A percentile compares a stretch with the other conserved stretches of the same genome.
Conservation (phyloP, 1,139 yeast genomes). For the Kurtzmaniella natalensis region DNA sequence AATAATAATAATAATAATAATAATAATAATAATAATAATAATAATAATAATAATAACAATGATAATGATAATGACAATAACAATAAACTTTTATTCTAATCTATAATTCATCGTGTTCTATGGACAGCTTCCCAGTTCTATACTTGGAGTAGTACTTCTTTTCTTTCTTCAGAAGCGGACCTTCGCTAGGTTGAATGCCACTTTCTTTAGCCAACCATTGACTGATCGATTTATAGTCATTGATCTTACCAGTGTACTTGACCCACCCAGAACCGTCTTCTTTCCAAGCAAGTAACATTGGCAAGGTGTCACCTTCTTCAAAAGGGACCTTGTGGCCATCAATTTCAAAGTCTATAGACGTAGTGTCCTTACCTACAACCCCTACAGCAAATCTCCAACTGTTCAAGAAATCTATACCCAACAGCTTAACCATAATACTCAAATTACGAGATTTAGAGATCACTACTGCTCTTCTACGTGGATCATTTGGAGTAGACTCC, state of each 20-base stretch:
- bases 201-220: conserved; percentile 32
- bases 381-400: conserved; percentile 27
- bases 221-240: conserved; percentile 27
- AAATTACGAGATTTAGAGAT: conserved; percentile 44
- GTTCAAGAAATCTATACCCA: conserved; percentile 69
- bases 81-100: background rate
- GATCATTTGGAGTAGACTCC: conserved; percentile 8
- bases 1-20: too few species aligned
- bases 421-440: conserved; percentile 62
- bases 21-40: too few species aligned
- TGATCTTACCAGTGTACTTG: conserved; percentile 20
- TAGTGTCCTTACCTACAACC: conserved; percentile 7
- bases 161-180: conserved; percentile 35
- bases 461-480: conserved; percentile 31
- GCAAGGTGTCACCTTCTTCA: conserved; percentile 17
- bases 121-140: conserved; percentile 21
- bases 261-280: conserved; percentile 17
- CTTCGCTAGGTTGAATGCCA: conserved; percentile 32
- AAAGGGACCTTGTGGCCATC: conserved; percentile 20
- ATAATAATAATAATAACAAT: too few species aligned
- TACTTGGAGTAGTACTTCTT: conserved; percentile 25
- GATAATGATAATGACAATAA: too few species aligned
- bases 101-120: conserved; percentile 35
- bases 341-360: conserved; percentile 11
- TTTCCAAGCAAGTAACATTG: conserved; percentile 28